Percentiles rank a stretch among this genome's conserved stretches.
Conservation (phyloP, 208 protist species). For the Blastocrithidia nonstop region DNA sequence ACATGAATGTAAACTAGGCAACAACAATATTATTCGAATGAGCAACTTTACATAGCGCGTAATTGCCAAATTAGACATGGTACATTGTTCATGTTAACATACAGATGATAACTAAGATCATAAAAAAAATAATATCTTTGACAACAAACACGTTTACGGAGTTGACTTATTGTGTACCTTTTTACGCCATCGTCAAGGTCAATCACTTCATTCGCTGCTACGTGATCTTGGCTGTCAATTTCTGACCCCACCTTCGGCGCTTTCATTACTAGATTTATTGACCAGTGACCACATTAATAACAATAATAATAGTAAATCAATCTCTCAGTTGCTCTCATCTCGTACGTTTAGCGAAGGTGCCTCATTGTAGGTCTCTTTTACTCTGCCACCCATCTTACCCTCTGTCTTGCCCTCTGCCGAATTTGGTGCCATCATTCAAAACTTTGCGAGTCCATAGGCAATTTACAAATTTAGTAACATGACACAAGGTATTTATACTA, state of each 20-base stretch:
- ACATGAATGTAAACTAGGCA: constrained; percentile 34
- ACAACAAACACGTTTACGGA: neutral
- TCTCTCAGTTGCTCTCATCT: neutral
- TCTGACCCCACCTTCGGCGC: constrained; percentile 14
- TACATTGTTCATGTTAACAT: neutral
- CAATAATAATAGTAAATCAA: too few relatives aligned
- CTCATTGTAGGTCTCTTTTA: constrained; percentile 39
- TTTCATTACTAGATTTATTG: constrained; percentile 9
- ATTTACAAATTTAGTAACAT: too few relatives aligned
- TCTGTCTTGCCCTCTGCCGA: constrained; percentile 27
- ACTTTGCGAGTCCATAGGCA: too few relatives aligned
- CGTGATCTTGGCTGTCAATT: constrained; percentile 50
- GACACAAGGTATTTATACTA: too few relatives aligned
- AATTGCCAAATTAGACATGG: constrained; percentile 26
- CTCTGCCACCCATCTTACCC: constrained; percentile 34
- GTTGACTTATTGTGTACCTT: constrained; percentile 4
- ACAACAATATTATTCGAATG: constrained; percentile 32
- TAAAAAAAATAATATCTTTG: neutral
- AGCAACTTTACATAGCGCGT: constrained; percentile 50
- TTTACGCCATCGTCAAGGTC: constrained; percentile 7
- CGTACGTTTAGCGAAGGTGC: constrained; percentile 10
- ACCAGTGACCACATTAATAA: too few relatives aligned
- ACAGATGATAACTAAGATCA: neutral
- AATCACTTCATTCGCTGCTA: constrained; percentile 16
- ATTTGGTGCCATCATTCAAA: too few relatives aligned